Percentiles rank a stretch among this genome's conserved stretches.
These are phyloP conservation scores for Hansenula lynferdii DNA, from an alignment of 1,139 yeast species.

Conservation along the genomic window DNA sequence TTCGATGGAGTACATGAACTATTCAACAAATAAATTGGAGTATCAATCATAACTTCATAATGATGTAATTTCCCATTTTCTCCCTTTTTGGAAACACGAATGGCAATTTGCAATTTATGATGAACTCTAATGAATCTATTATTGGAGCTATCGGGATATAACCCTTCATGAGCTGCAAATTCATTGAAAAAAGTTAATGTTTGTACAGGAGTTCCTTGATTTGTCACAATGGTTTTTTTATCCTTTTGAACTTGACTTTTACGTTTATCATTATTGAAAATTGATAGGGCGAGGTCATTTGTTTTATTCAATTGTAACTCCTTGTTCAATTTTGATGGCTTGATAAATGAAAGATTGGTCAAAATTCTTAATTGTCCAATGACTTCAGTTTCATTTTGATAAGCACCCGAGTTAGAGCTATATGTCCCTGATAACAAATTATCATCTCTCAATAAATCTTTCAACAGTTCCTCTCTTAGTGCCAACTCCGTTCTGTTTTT, in stretches of 20 bases:
- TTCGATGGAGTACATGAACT: constrained; percentile 66
- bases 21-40: constrained; percentile 72
- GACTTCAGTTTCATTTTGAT: constrained; percentile 19
- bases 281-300: not conserved
- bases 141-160: constrained; percentile 73
- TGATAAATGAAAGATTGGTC: constrained; percentile 15
- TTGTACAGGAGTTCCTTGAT: constrained; percentile 11
- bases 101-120: constrained; percentile 75
- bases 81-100: constrained; percentile 66
- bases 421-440: constrained; percentile 57
- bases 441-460: constrained; percentile 49
- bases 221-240: constrained; percentile 6
- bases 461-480: constrained; percentile 60
- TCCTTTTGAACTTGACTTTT: not conserved
- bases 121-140: constrained; percentile 63
- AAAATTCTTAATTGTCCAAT: constrained; percentile 26
- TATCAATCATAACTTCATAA: constrained; percentile 85
- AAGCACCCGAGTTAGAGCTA: constrained; percentile 5
- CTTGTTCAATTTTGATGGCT: constrained; percentile 11
- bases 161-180: constrained; percentile 29
- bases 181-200: constrained; percentile 17
- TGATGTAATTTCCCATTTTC: constrained; percentile 63
- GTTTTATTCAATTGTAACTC: constrained; percentile 1
- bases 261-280: not conserved
- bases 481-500: constrained; percentile 37